A percentile compares a stretch with the other conserved stretches of the same genome.
Conservation (phyloP, 1,284 basidiomycete genomes). For the Laetiporus sulphureus region DNA sequence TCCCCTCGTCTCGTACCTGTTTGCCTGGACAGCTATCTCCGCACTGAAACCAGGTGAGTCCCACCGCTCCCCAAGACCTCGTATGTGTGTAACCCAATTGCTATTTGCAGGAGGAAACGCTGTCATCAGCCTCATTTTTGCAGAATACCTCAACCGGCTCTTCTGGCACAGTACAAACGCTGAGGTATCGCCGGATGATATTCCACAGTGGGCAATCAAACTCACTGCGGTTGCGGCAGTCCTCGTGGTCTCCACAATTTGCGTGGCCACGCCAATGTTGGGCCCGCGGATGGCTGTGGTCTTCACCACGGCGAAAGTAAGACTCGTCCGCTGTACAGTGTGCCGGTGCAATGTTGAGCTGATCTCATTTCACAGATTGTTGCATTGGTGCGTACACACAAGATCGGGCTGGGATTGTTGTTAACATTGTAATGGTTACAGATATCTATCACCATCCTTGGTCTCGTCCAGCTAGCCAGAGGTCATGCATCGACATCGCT, state of each 20-base stretch:
- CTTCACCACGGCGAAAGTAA: constrained; percentile 82
- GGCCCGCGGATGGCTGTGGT: constrained; percentile 82
- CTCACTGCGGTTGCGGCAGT: constrained; percentile 77
- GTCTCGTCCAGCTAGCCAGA: constrained; percentile 65
- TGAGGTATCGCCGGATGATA: constrained; percentile 65
- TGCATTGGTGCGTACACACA: constrained; percentile 40
- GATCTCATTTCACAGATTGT: constrained; percentile 36
- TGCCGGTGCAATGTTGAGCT: too few relatives aligned
- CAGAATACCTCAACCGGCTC: constrained; percentile 84
- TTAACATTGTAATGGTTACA: constrained; percentile 22
- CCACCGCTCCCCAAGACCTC: background rate
- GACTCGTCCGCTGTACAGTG: constrained; percentile 6
- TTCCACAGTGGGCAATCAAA: constrained; percentile 93
- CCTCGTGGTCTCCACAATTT: constrained; percentile 65
- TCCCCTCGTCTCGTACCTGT: constrained; percentile 80
- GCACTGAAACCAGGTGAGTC: constrained; percentile 76
- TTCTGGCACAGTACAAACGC: constrained; percentile 60
- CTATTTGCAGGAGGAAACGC: constrained; percentile 48
- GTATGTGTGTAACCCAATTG: background rate
- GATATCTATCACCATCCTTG: constrained; percentile 66
- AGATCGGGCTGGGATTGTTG: background rate
- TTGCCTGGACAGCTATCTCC: constrained; percentile 86
- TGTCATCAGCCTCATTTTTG: constrained; percentile 66
- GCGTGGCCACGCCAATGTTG: constrained; percentile 72
- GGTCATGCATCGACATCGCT: constrained; percentile 65